These are phyloP conservation scores for Nemophila menziesii DNA, from an alignment of 257 asterid species.

Conservation along the genomic window DNA sequence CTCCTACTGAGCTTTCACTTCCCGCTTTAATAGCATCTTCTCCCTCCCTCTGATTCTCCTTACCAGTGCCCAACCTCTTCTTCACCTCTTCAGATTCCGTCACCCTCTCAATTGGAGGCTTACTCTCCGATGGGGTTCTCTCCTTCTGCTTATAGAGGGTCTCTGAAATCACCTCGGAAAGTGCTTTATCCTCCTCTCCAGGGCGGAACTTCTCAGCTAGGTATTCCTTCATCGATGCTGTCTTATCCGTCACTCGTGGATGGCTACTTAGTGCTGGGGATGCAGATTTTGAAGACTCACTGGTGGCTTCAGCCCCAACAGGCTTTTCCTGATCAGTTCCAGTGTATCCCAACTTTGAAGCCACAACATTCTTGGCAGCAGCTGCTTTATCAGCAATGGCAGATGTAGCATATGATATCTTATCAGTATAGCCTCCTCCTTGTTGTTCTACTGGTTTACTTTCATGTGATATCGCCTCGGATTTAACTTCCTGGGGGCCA, in stretches of 20 bases:
- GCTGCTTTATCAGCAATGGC: conserved; percentile 31
- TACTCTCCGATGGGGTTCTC: conserved; percentile 7
- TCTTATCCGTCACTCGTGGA: conserved; percentile 28
- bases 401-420: conserved; percentile 25
- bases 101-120: conserved; percentile 26
- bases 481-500: too few relatives aligned
- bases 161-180: conserved; percentile 45
- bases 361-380: conserved; percentile 36
- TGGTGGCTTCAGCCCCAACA: conserved; percentile 5
- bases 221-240: conserved; percentile 43
- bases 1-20: conserved; percentile 25
- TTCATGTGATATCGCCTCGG: too few relatives aligned
- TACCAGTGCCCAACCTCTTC: conserved; percentile 24
- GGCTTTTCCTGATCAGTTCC: too few relatives aligned
- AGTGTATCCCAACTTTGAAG: conserved; percentile 39
- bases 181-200: conserved; percentile 66
- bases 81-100: conserved; percentile 44
- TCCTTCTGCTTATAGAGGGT: conserved; percentile 29
- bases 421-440: conserved; percentile 14
- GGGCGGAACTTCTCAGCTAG: conserved; percentile 45
- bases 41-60: conserved; percentile 26
- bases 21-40: conserved; percentile 23
- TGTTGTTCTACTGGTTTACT: conserved; percentile 7
- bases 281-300: neutral
- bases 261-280: neutral